A percentile compares a stretch with the other conserved stretches of the same genome.
Evolutionary conservation across 2,329 filamentous ascomycete genomes (phyloP).

Genomic region (Curvularia eragrostidis): DNA sequence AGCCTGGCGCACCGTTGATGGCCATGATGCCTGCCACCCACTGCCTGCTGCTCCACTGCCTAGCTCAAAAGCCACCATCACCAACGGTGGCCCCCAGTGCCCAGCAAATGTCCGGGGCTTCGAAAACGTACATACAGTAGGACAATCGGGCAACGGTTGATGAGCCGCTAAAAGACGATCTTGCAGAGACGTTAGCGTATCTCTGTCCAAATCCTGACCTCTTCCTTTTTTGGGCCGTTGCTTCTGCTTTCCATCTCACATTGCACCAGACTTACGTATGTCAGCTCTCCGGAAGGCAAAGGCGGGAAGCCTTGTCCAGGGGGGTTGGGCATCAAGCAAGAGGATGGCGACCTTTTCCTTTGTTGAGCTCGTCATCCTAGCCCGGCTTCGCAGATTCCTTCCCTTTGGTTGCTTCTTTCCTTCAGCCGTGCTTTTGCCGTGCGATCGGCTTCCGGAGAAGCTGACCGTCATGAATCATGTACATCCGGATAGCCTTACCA

Average conservation of each 20-base stretch:
- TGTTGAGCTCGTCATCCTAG: slow-evolving; percentile 15
- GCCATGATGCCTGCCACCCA: slow-evolving; percentile 29
- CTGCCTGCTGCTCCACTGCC: slow-evolving; percentile 28
- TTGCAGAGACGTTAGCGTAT: slow-evolving; percentile 37
- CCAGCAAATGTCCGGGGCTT: slow-evolving; percentile 9
- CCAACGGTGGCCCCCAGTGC: slow-evolving; percentile 20
- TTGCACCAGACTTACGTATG: neutral
- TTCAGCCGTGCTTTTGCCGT: slow-evolving; percentile 18
- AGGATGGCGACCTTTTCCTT: slow-evolving; percentile 6
- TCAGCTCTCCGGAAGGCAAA: neutral
- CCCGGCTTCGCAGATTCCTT: slow-evolving; percentile 14
- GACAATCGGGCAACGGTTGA: slow-evolving; percentile 31
- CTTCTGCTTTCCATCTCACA: neutral
- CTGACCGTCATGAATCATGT: slow-evolving; percentile 12
- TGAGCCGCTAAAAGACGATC: slow-evolving; percentile 38
- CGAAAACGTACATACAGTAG: slow-evolving; percentile 9
- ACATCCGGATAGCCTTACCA: slow-evolving; percentile 14
- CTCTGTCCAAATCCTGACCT: neutral
- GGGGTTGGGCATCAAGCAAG: neutral
- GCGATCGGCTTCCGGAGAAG: neutral
- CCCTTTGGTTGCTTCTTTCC: slow-evolving; percentile 9
- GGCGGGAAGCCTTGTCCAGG: too few relatives aligned
- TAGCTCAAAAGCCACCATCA: slow-evolving; percentile 19
- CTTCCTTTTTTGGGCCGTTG: neutral
- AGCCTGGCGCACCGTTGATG: slow-evolving; percentile 31